Evolutionary conservation across 2,329 filamentous ascomycete genomes (phyloP), one percentile per base, ranked within the genome.

Genomic region (Tolypocladium endophyticum): DNA sequence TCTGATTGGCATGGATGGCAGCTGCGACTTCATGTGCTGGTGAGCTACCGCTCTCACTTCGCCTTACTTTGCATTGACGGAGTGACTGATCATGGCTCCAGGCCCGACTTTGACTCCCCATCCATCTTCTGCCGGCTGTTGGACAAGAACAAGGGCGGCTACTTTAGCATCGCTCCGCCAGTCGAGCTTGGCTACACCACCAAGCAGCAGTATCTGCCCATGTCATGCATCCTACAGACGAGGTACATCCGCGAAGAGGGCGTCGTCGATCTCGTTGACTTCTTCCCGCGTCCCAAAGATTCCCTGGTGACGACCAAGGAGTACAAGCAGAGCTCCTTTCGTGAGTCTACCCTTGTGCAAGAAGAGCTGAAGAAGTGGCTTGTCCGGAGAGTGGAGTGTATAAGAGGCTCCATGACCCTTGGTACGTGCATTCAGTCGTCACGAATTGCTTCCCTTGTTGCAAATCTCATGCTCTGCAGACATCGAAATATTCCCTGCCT

Each of bases 11-110:
- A 88, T 88, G 68, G 85, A 88, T 67, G 88, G 88, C 30, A 87
- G 87, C 64, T 73, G 92, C 60, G 88, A 90, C 69, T 90, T 86
- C 66, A 88, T 91, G 87, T 91, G 87, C 72, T 92, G 87, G 85
- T 85, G 68, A 72, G 79, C 64, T 60, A 18, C 11, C n/a, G 52
- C 20, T 16, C 30, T 57, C 30, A 4, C 35, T 35, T 3, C 53
- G 5, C 12, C n/a, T 9, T 23, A 38, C 25, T 33, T n/a, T 25
- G 20, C 39, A 18, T 11, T 18, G 41, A 4, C 23, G 35, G 55
- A 11, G 30, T 41, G 36, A 47, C 43, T 58, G 50, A 43, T 28
- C 35, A 3, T 18, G 38, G 47, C 43, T 20, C 20, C 45, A 87
- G 84, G 88, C 88, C 88, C 3, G 84, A 90, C 64, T 92, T 92